Base-by-base conservation (phyloP, 768 basidiomycete species). In the Leccinum pellstonianum region DNA sequence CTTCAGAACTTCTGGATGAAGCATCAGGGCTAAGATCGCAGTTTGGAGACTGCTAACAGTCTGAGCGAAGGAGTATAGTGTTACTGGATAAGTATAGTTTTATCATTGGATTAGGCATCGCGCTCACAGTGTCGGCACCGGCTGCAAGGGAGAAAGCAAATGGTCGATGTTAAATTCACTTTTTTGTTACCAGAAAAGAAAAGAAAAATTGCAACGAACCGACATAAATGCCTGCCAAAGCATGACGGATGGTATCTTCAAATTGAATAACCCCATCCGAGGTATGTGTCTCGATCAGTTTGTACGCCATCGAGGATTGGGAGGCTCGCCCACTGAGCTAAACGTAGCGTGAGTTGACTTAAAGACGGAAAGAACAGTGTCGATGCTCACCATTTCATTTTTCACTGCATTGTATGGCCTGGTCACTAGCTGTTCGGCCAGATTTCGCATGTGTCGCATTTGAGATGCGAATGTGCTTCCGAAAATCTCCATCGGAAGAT, bases 231-330 rank as follows among this genome's bases (percentile, higher is more conserved):
- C 50, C 33, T 35, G 57, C 57, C 31, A 53, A 53, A n/a, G 57
- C 57, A 27, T 52, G 57, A 35, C 57, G 52, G 17, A 58, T 53
- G 7, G 38, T 58, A 17, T 53, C 57, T 47, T 58, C 57, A 19
- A 25, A 5, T 47, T 46, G 51, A 46, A 58, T 19, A 3, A 53
- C 43, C 31, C 57, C 57, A 23, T 58, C 31, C 12, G 43, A 58
- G 10, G 11, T 8, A 37, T 58, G 43, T 12, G 52, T 8, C 31
- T 35, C 21, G 23, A 58, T 58, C 52, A 58, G 11, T 17, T 35
- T 58, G 31, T 58, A 43, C 14, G 57, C 57, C 57, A 58, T 58
- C 31, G 57, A 58, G 14, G 37, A 57, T 19, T 57, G 35, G n/a
- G 49, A 53, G 15, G 46, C 51, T 9, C 52, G 51, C 35, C 57